Base-by-base conservation (phyloP, 345 rosid genomes). In the Citropsis articulata region DNA sequence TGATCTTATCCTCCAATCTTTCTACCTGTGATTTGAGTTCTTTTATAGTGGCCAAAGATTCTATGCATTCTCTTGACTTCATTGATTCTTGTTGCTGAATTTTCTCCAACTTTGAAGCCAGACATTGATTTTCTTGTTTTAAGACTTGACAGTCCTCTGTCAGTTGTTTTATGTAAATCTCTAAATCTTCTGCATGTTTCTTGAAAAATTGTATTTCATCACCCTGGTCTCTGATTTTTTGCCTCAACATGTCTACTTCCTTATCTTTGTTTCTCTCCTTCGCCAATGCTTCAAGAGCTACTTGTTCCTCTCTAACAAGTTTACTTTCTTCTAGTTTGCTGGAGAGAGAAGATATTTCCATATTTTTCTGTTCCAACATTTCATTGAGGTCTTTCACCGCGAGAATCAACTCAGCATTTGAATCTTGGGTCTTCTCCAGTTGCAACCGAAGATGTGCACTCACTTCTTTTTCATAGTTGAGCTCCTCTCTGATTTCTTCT, bases 321-420 rank as follows among this genome's bases (percentile, higher is more conserved):
- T 83, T 81, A 61, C 83, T 56, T 62, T 80, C 71, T 61, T 80
- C 87, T 71, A 87, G 79, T 66, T 78, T 74, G 21, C 78, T 78
- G 56, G 86, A 79, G 69, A 90, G 87, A 55, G 73, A 66, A 78
- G 87, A 82, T 67, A 87, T 86, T 82, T 89, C 90, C 38, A 73
- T 79, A 31, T 86, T 85, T 78, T 91, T 94, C 73, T 85, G 76
- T 81, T 93, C 94, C 85, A 91, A 78, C 87, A 89, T 83, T 68
- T 86, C 93, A 65, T 91, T 90, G 38, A 94, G 93, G 79, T 94
- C 98, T 57, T 90, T 87, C 55, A 97, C 93, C 50, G 91, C 91
- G 81, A 94, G 90, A 78, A 97, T 87, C 78, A 97, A 77, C 81
- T 94, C 96, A 24, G 97, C 86, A 78, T 94, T 97, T 12, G 99